Percentiles rank a stretch among this genome's conserved stretches.
phyloP scores from a whole-genome alignment of 768 basidiomycete genomes.

The Tulasnella sp. region DNA sequence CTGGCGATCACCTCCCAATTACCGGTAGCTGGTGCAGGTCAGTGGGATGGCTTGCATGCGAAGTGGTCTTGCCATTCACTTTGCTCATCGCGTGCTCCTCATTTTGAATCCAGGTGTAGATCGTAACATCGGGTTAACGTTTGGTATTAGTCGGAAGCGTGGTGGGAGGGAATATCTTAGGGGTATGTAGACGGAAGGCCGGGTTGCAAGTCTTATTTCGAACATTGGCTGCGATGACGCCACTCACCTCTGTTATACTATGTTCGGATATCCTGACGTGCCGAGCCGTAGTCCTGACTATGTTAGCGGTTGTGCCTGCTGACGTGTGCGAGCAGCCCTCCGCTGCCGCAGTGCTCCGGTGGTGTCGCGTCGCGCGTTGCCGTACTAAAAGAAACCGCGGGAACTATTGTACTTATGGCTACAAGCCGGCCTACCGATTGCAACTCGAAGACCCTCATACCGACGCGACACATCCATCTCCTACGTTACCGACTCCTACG shows the following conservation, averaged over 20 bases:
- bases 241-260: background rate
- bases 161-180: background rate
- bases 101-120: background rate
- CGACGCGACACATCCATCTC: background rate
- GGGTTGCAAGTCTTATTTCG: background rate
- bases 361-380: slow-evolving; percentile 6
- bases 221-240: background rate
- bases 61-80: background rate
- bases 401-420: slow-evolving; percentile 6
- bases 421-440: background rate
- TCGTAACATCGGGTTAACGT: background rate
- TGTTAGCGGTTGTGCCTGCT: background rate
- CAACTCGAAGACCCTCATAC: slow-evolving; percentile 7
- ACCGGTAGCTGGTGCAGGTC: background rate
- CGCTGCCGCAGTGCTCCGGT: background rate
- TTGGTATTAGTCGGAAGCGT: background rate
- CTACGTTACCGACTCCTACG: background rate
- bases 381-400: background rate
- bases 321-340: background rate
- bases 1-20: background rate
- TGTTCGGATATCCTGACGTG: background rate
- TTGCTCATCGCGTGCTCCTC: background rate
- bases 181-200: background rate
- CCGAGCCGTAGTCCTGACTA: background rate
- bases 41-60: background rate